phyloP scores from a whole-genome alignment of 768 basidiomycete genomes.

The Agaricus blazei region DNA sequence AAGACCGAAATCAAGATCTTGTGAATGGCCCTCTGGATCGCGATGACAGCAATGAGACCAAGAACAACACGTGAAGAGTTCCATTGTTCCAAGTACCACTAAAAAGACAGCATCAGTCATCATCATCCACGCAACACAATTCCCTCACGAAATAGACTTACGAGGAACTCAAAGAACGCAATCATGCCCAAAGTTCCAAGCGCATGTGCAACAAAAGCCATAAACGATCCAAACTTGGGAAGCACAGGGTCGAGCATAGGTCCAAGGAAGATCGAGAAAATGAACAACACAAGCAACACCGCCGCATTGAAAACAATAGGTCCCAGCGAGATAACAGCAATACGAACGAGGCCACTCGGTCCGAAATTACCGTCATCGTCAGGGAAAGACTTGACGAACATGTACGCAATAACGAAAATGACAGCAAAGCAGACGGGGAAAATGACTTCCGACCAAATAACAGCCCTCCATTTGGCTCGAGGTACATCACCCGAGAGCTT shows the following conservation, averaged over 20 bases:
- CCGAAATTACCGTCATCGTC: conserved; percentile 51
- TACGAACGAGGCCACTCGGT: conserved; percentile 85
- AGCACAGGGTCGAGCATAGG: conserved; percentile 82
- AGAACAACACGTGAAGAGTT: conserved; percentile 88
- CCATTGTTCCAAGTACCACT: conserved; percentile 97
- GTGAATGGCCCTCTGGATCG: conserved; percentile 88
- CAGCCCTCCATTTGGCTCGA: conserved; percentile 87
- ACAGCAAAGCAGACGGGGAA: conserved; percentile 84
- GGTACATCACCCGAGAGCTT: conserved; percentile 95
- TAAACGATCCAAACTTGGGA: conserved; percentile 87
- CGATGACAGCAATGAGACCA: conserved; percentile 86
- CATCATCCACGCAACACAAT: background rate
- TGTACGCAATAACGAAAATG: conserved; percentile 83
- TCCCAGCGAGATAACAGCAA: conserved; percentile 88
- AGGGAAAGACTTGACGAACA: conserved; percentile 90
- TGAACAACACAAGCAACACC: conserved; percentile 79
- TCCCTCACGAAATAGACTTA: conserved; percentile 33
- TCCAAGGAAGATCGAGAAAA: conserved; percentile 88
- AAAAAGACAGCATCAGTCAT: conserved; percentile 15
- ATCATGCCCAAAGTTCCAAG: conserved; percentile 82
- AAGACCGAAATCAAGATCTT: conserved; percentile 93
- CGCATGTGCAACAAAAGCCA: conserved; percentile 86
- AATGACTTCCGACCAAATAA: conserved; percentile 82
- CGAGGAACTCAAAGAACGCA: conserved; percentile 95
- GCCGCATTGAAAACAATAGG: conserved; percentile 96